These are phyloP conservation scores for Daedalea quercina DNA, from an alignment of 768 basidiomycete species.

Conservation along the genomic window DNA sequence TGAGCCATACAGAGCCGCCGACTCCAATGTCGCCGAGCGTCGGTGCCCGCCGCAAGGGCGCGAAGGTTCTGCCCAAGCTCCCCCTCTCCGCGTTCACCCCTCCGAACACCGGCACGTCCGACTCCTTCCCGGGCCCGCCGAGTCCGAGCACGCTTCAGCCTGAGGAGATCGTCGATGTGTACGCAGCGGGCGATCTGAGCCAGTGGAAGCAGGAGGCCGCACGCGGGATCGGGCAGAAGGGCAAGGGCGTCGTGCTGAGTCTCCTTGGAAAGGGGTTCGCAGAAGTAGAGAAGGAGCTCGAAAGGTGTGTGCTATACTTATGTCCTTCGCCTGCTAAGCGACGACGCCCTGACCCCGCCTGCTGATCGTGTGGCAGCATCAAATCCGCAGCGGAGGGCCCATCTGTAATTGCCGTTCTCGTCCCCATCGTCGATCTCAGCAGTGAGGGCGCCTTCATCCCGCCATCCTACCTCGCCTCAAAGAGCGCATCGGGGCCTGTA, in stretches of 20 bases:
- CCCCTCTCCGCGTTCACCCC: constrained; percentile 73
- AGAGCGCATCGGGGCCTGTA: constrained; percentile 29
- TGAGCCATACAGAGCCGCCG: constrained; percentile 9
- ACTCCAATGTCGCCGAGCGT: constrained; percentile 35
- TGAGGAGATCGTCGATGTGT: constrained; percentile 56
- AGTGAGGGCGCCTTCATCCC: constrained; percentile 32
- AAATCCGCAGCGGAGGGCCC: constrained; percentile 1
- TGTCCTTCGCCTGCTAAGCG: neutral
- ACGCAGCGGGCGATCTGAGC: constrained; percentile 43
- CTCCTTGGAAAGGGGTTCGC: constrained; percentile 29
- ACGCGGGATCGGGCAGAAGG: constrained; percentile 35
- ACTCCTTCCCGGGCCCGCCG: constrained; percentile 60
- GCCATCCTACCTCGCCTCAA: constrained; percentile 28
- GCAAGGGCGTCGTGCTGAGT: constrained; percentile 52
- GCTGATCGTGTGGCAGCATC: constrained; percentile 4
- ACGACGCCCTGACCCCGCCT: neutral
- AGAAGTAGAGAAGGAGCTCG: constrained; percentile 37
- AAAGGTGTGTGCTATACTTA: constrained; percentile 40
- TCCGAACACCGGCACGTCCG: constrained; percentile 59
- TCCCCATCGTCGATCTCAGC: constrained; percentile 55
- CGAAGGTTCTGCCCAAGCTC: constrained; percentile 61
- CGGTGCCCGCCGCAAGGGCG: constrained; percentile 50
- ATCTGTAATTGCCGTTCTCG: constrained; percentile 48
- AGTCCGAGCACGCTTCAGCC: constrained; percentile 67
- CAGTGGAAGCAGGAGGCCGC: constrained; percentile 51